A percentile compares a stretch with the other conserved stretches of the same genome.
phyloP scores from a whole-genome alignment of 768 basidiomycete species.

The Dentipellis sp. region DNA sequence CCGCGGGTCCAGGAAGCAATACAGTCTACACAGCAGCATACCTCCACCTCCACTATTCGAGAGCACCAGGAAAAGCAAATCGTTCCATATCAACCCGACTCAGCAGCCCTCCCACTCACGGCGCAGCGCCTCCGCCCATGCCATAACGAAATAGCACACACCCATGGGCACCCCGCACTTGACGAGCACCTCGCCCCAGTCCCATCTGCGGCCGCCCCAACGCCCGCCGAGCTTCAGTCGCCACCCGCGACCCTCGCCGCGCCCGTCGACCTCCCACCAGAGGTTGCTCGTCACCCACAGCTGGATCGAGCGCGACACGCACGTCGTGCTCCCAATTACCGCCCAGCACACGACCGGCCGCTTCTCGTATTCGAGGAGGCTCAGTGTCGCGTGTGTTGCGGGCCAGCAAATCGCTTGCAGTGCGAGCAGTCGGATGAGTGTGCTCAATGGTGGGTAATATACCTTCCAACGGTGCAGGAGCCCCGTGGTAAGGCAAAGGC shows the following conservation, averaged over 20 bases:
- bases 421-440: conserved; percentile 85
- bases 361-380: conserved; percentile 53
- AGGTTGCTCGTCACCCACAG: conserved; percentile 97
- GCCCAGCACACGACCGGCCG: conserved; percentile 88
- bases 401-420: conserved; percentile 97
- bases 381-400: conserved; percentile 78
- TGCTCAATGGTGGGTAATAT: conserved; percentile 83
- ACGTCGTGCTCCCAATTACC: conserved; percentile 82
- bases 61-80: too few species aligned
- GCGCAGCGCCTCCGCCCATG: conserved; percentile 48
- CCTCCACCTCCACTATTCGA: too few species aligned
- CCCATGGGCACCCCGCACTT: conserved; percentile 71
- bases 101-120: conserved; percentile 25
- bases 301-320: conserved; percentile 73
- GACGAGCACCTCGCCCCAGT: conserved; percentile 65
- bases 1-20: too few species aligned
- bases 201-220: conserved; percentile 63
- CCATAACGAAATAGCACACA: conserved; percentile 70
- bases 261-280: conserved; percentile 13
- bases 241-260: conserved; percentile 7
- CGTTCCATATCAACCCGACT: background rate
- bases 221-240: conserved; percentile 21
- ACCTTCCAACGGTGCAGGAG: conserved; percentile 84
- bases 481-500: conserved; percentile 79
- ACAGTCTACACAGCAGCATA: too few species aligned